Base-by-base conservation (phyloP, 306 rosid species). In the Cucurbita argyrosperma region DNA sequence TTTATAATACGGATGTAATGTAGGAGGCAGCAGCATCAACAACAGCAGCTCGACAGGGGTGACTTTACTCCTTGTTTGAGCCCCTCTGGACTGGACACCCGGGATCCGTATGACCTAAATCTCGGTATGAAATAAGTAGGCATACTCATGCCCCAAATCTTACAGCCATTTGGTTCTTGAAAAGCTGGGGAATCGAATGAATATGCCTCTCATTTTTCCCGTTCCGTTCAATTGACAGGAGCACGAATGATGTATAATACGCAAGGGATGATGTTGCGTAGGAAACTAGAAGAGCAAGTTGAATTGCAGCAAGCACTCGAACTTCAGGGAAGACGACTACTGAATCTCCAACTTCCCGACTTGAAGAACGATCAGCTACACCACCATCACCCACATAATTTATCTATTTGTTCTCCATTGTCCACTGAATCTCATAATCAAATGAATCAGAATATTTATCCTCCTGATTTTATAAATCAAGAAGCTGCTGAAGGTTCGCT, bases 311-410 rank as follows among this genome's bases (percentile, higher is more conserved):
- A 89, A 78, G 92, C 83, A 72, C 80, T 94, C 80, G 97, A 89
- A 72, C 84, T 87, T 82, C 98, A 94, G 78, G 92, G 85, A 39
- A 85, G 90, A 80, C 87, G 97, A 83, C 71, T 94, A 79, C 80
- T 86, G 90, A 88, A 79, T 72, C 86, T 94, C 76, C 98, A 89
- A 78, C 96, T 94, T 71, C 97, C 96, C 0, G 94, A 90, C 82
- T 81, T 89, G 19, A 70, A 70, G 88, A 88, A 89, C 58, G 88
- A 78, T 67, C 86, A 81, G n/a, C 50, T 80, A 23, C 80, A 79
- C 75, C 93, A 85, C 82, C 96, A 93, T 76, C 74, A 69, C 74
- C 89, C 85, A n/a, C 93, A 89, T 73, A 94, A 90, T 84, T 83
- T 82, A 60, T 90, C 98, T 62, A 85, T 89, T 39, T 93, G 96